Conservation (phyloP, 306 rosid genomes). For the Lotus japonicus region DNA sequence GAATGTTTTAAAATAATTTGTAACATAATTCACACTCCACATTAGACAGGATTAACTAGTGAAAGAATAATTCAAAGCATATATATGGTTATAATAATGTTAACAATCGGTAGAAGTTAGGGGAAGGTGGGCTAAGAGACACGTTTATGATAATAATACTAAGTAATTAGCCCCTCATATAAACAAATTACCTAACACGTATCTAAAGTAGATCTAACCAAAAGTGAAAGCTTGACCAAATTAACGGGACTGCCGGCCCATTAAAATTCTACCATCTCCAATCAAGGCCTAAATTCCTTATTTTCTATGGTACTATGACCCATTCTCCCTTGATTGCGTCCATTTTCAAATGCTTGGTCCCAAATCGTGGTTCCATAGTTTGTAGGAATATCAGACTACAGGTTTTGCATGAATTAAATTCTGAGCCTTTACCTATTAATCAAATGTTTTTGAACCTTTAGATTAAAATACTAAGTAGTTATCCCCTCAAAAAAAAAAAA, state of each 20-base stretch:
- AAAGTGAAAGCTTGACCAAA: slow-evolving; percentile 16
- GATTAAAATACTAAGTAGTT: no score
- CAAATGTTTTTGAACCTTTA: no score
- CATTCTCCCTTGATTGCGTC: slow-evolving; percentile 27
- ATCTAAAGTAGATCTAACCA: slow-evolving; percentile 9
- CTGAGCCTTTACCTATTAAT: no score
- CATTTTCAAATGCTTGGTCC: slow-evolving; percentile 5
- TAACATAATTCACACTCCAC: no score
- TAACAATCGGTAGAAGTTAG: background rate
- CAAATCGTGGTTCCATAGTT: background rate
- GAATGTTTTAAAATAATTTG: no score
- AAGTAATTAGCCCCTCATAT: background rate
- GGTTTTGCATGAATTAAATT: background rate
- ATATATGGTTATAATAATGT: background rate
- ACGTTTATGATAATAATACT: background rate
- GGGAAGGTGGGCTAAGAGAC: background rate
- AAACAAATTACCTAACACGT: background rate
- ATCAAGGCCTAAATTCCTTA: background rate
- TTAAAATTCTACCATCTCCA: background rate
- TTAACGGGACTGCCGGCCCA: background rate
- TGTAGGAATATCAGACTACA: background rate
- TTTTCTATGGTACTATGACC: background rate
- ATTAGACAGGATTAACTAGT: no score
- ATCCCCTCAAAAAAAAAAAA: no score
- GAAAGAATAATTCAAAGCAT: background rate